Evolutionary conservation across 805 yeast genomes (phyloP).

Genomic region (Lipomyces orientalis): DNA sequence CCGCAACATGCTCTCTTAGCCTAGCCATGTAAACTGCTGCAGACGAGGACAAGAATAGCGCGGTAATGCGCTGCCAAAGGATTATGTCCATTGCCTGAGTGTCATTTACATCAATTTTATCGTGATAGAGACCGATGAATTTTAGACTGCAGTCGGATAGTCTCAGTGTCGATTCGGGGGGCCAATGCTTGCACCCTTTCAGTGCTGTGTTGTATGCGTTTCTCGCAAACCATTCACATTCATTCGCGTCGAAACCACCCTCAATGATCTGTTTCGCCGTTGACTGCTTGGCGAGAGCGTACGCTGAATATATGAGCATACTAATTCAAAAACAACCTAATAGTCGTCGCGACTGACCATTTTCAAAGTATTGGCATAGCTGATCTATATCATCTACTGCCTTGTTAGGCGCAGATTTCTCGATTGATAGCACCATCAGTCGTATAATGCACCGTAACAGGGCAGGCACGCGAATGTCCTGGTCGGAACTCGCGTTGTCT

Average conservation of each 20-base stretch:
- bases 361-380: conserved; percentile 25
- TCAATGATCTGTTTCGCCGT: neutral
- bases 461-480: conserved; percentile 17
- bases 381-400: conserved; percentile 9
- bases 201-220: conserved; percentile 31
- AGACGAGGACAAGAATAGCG: conserved; percentile 17
- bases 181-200: conserved; percentile 25
- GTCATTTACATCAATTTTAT: neutral
- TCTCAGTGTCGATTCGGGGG: conserved; percentile 23
- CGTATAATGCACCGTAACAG: conserved; percentile 29
- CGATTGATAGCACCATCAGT: conserved; percentile 13
- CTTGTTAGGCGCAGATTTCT: conserved; percentile 3
- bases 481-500: neutral
- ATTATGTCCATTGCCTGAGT: conserved; percentile 5
- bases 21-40: conserved; percentile 23
- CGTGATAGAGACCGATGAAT: conserved; percentile 22
- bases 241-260: conserved; percentile 15
- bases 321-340: neutral
- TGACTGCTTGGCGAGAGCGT: conserved; percentile 15
- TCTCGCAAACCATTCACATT: conserved; percentile 29
- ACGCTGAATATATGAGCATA: neutral
- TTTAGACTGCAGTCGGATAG: conserved; percentile 21
- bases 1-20: neutral
- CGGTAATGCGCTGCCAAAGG: conserved; percentile 12
- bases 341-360: conserved; percentile 8